Evolutionary conservation across 495 filamentous ascomycete species (phyloP).

Genomic region (Tuber melanosporum): DNA sequence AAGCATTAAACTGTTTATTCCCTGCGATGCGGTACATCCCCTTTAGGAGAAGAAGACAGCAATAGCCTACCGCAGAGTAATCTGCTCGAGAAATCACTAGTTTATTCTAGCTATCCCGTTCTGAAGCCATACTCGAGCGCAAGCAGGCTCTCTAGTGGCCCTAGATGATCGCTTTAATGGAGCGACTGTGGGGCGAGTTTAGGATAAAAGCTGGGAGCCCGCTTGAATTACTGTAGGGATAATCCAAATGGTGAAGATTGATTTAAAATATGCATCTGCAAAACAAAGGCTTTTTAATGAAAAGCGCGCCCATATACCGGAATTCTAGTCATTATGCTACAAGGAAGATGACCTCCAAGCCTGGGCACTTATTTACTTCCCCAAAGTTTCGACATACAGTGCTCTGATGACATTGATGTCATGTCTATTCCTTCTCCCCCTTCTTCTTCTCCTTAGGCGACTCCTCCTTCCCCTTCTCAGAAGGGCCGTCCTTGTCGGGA

Average conservation of each 20-base stretch:
- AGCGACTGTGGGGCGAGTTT: background rate
- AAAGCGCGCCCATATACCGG: background rate
- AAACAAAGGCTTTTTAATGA: background rate
- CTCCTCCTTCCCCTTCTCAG: conserved; percentile 59
- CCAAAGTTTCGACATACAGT: background rate
- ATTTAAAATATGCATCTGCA: background rate
- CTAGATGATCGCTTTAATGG: background rate
- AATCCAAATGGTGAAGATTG: background rate
- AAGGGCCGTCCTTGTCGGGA: conserved; percentile 55
- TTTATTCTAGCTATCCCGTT: background rate
- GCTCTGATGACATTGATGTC: conserved; percentile 42
- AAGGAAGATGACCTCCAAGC: conserved; percentile 32
- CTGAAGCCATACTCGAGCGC: background rate
- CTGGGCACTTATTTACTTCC: conserved; percentile 26
- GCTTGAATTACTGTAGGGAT: background rate
- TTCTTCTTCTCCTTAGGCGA: conserved; percentile 59
- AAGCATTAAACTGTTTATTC: background rate
- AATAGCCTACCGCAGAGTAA: background rate
- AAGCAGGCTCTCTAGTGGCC: background rate
- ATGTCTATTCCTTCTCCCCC: conserved; percentile 59
- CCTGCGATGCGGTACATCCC: background rate
- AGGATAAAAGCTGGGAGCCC: background rate
- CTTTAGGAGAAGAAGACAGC: background rate
- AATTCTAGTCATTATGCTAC: conserved; percentile 37
- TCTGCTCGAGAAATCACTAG: background rate